Evolutionary conservation across 2,329 filamentous ascomycete genomes (phyloP), one percentile per base, ranked within the genome.

Genomic region (Basipetospora chlamydospora): DNA sequence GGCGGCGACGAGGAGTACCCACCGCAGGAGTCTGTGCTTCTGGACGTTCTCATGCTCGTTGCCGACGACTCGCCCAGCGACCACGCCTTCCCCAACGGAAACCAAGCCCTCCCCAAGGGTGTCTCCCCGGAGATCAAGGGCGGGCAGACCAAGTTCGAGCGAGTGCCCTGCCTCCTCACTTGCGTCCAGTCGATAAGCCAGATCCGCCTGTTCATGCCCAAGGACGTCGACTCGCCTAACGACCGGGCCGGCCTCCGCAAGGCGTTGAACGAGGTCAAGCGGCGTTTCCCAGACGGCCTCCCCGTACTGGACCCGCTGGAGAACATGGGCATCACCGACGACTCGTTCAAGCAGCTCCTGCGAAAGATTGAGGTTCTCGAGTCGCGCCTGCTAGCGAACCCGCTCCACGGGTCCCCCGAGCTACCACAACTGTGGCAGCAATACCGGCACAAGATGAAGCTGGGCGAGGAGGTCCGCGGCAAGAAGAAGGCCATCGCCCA

Each of bases 281-380:
- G 76, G 46, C 78, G 90, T 18, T 96, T 98, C 61, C 86, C 87
- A 1, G 90, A 98, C 51, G 90, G 90, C 3, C 64, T 98, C 39
- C 80, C 90, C 3, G 67, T 87, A 6, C 62, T 98, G 13, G 90
- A 98, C 49, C 90, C 90, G 0, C 79, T 98, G 26, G 87, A 96
- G 56, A 87, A 95, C 51, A 96, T 98, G 90, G 73, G 76, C 20
- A 96, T 98, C 49, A 79, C 69, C 4, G 90, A 96, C 49, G 86
- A 94, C 1, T 77, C 76, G 0, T 96, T 98, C 64, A 95, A 92
- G 66, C 85, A 86, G 54, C 72, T 95, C 4, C 70, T 96, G 39
- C 64, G 86, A 58, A 96, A 96, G 73, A 95, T 98, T 42, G 90
- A 98, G 59, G 83, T 96, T 9, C 72, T 98, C 2, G 90, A 98